Evolutionary conservation across 2,329 filamentous ascomycete genomes (phyloP).

Genomic region (Verticillium tricorpus): DNA sequence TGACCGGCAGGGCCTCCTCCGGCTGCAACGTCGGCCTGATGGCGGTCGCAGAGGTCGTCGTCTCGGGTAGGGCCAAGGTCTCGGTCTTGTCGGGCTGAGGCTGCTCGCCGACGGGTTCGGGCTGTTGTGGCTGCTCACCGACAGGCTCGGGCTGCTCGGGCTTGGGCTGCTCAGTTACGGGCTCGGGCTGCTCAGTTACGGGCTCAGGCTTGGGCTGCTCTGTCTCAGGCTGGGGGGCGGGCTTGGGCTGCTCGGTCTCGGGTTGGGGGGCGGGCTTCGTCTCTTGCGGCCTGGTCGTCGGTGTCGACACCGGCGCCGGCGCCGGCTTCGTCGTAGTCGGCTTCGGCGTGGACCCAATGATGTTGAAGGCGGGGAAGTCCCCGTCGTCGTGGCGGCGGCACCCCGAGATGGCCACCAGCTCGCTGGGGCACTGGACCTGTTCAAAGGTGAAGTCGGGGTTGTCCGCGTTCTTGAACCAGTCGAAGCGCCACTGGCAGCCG

Average conservation of each 20-base stretch:
- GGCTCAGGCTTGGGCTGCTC: too few relatives aligned
- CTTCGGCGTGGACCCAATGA: background rate
- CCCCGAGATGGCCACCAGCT: conserved; percentile 35
- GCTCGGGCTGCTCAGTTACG: background rate
- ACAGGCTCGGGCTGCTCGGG: too few relatives aligned
- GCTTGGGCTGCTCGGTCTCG: too few relatives aligned
- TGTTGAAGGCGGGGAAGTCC: conserved; percentile 1
- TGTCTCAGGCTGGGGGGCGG: background rate
- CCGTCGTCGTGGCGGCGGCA: conserved; percentile 19
- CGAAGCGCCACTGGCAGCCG: conserved; percentile 59
- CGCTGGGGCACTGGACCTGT: conserved; percentile 50
- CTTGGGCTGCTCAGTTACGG: background rate
- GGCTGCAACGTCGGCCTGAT: background rate
- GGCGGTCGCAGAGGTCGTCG: background rate
- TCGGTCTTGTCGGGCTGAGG: background rate
- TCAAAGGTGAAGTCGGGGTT: conserved; percentile 51
- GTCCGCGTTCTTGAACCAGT: conserved; percentile 57
- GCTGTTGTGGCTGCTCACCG: too few relatives aligned
- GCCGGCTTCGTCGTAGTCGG: background rate
- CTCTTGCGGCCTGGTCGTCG: background rate
- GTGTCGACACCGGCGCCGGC: background rate
- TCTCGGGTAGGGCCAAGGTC: background rate
- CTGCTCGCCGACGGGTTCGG: too few relatives aligned
- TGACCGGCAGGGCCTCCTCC: background rate
- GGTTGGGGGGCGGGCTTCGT: background rate